A percentile compares a stretch with the other conserved stretches of the same genome.
Conservation (phyloP, 768 basidiomycete species). For the Scleroderma bovista region DNA sequence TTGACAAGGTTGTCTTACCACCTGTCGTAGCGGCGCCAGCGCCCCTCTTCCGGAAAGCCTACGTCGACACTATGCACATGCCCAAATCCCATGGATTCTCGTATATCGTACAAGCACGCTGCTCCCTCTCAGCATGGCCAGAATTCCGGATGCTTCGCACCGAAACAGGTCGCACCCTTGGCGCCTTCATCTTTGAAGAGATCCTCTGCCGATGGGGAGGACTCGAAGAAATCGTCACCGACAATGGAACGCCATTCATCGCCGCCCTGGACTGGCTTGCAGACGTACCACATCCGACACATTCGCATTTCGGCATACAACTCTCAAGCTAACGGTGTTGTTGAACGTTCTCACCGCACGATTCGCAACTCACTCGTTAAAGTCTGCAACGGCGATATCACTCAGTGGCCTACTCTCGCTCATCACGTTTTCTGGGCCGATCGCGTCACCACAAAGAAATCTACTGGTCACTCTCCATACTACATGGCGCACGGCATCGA, state of each 20-base stretch:
- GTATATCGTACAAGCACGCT: slow-evolving; percentile 25
- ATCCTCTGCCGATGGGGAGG: slow-evolving; percentile 2
- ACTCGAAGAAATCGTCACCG: background rate
- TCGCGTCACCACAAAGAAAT: slow-evolving; percentile 13
- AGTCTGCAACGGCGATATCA: slow-evolving; percentile 1
- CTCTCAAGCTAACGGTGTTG: no score
- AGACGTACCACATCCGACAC: no score
- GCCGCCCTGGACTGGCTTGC: slow-evolving; percentile 6
- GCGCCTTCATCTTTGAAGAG: no score
- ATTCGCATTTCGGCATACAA: no score
- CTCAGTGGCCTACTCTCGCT: slow-evolving; percentile 26
- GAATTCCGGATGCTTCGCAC: background rate
- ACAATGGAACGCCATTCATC: background rate
- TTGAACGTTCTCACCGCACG: no score
- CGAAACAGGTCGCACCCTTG: background rate
- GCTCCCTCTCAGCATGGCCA: slow-evolving; percentile 10
- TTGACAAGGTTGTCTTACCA: no score
- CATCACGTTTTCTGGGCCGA: slow-evolving; percentile 34
- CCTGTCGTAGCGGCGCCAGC: slow-evolving; percentile 16
- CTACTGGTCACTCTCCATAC: no score
- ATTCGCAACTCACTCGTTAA: background rate
- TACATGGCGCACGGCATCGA: no score
- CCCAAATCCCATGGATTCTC: background rate
- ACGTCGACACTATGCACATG: slow-evolving; percentile 29
- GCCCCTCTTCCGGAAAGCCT: slow-evolving; percentile 20